Percentiles rank a stretch among this genome's conserved stretches.
phyloP scores from a whole-genome alignment of 768 basidiomycete genomes.

The Xerocomus spinulosus region DNA sequence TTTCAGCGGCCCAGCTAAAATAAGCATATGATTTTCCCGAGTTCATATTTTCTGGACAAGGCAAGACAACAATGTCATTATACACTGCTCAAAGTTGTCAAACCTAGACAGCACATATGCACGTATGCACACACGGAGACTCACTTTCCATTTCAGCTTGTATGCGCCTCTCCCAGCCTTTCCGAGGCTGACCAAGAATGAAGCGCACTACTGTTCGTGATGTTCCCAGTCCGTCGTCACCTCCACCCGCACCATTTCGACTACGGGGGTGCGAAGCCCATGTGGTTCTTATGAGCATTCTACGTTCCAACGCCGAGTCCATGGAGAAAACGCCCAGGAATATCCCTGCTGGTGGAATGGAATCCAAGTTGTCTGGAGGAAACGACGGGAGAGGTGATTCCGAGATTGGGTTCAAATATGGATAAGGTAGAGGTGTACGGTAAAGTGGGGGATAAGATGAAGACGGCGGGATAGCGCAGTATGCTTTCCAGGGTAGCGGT shows the following conservation, averaged over 20 bases:
- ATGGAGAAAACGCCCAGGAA: constrained; percentile 89
- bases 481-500: constrained; percentile 89
- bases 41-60: constrained; percentile 94
- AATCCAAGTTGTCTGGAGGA: constrained; percentile 69
- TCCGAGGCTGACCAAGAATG: constrained; percentile 78
- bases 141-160: constrained; percentile 87
- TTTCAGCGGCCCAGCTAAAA: constrained; percentile 88
- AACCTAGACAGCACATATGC: constrained; percentile 2
- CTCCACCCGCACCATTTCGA: constrained; percentile 63
- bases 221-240: constrained; percentile 68
- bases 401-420: constrained; percentile 32
- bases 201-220: constrained; percentile 86
- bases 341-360: constrained; percentile 76
- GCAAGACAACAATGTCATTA: constrained; percentile 82
- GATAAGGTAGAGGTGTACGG: constrained; percentile 38
- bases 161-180: constrained; percentile 74
- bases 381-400: constrained; percentile 43
- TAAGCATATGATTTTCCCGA: constrained; percentile 87
- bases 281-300: constrained; percentile 82
- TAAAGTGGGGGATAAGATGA: constrained; percentile 42
- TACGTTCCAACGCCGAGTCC: constrained; percentile 77
- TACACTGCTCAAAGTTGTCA: constrained; percentile 47
- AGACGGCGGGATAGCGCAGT: constrained; percentile 69
- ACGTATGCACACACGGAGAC: constrained; percentile 27
- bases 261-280: constrained; percentile 85